Percentiles rank a stretch among this genome's conserved stretches.
phyloP scores from a whole-genome alignment of 441 rosid genomes.

The Adansonia gregorii region DNA sequence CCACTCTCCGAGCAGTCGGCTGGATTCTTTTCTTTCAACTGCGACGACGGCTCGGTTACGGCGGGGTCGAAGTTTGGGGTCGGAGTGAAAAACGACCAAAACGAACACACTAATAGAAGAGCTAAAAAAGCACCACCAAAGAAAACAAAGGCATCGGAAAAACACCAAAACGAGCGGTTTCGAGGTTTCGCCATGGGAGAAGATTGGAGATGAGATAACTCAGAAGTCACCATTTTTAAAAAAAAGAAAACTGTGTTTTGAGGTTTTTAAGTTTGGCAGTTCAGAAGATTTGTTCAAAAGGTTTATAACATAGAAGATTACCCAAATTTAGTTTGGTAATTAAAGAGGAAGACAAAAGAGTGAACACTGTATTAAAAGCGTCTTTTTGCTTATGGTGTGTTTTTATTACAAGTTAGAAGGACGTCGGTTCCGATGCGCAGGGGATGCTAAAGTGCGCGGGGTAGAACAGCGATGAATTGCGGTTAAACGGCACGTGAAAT shows the following conservation, averaged over 20 bases:
- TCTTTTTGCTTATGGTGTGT: background rate
- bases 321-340: background rate
- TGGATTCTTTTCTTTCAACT: background rate
- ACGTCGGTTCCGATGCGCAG: conserved; percentile 14
- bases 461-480: conserved; percentile 16
- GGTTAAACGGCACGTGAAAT: conserved; percentile 13
- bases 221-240: conserved; percentile 44
- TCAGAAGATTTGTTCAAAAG: background rate
- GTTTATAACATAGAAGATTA: background rate
- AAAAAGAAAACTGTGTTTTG: background rate
- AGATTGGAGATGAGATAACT: conserved; percentile 31
- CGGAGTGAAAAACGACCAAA: conserved; percentile 48
- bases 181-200: conserved; percentile 64
- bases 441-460: conserved; percentile 40
- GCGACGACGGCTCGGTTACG: background rate
- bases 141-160: conserved; percentile 50
- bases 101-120: conserved; percentile 57
- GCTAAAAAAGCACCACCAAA: conserved; percentile 54
- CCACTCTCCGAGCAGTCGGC: conserved; percentile 22
- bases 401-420: background rate
- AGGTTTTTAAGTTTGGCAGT: background rate
- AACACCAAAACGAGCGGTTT: conserved; percentile 36
- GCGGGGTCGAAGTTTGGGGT: conserved; percentile 19
- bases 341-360: background rate
- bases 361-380: background rate